phyloP scores from a whole-genome alignment of 225 moss, liverwort and hornwort genomes.

The Ulota crispa region DNA sequence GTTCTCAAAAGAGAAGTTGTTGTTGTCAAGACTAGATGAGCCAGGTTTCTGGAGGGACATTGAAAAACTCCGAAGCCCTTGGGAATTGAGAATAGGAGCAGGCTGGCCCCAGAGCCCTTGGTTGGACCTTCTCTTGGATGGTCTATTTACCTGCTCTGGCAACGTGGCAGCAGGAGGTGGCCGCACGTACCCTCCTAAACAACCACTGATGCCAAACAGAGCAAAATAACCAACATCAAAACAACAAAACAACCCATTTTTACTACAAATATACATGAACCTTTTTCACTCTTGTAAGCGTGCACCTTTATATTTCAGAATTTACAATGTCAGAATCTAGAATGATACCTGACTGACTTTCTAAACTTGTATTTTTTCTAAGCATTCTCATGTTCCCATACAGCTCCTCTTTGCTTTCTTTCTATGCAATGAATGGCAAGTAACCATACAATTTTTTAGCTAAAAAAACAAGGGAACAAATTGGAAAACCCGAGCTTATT shows the following conservation, averaged over 20 bases:
- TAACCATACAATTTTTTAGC: neutral
- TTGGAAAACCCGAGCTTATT: too few species aligned
- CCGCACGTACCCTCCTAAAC: conserved; percentile 48
- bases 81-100: conserved; percentile 26
- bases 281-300: neutral
- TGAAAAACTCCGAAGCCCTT: conserved; percentile 19
- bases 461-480: too few species aligned
- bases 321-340: neutral
- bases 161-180: conserved; percentile 29
- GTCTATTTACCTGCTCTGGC: conserved; percentile 27
- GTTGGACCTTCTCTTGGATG: conserved; percentile 16
- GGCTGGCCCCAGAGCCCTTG: neutral
- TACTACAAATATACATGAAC: neutral
- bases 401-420: neutral
- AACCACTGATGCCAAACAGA: conserved; percentile 39
- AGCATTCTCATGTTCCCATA: neutral
- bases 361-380: neutral
- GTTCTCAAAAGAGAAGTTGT: conserved; percentile 34
- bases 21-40: neutral
- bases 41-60: conserved; percentile 23
- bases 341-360: neutral
- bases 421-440: neutral
- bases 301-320: neutral
- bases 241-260: neutral
- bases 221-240: neutral